phyloP scores from a whole-genome alignment of 164 flowering plant genomes.

The Liquidambar formosana region DNA sequence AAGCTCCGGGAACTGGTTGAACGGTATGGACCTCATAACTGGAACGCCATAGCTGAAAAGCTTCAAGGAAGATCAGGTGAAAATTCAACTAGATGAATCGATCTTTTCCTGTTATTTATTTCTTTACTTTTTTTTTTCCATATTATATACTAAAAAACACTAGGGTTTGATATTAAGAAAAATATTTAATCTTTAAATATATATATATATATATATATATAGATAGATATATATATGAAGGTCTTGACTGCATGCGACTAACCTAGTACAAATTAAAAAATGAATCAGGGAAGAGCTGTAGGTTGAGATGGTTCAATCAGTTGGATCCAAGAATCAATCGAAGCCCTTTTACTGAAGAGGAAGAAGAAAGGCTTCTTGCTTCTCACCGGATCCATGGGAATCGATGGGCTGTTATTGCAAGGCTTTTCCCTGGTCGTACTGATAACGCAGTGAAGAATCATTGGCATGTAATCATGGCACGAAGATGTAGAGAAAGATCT shows the following conservation, averaged over 20 bases:
- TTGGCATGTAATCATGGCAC: slow-evolving; percentile 74
- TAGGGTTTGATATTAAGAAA: slow-evolving; percentile 8
- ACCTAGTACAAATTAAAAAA: background rate
- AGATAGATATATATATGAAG: no score
- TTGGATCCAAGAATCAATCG: slow-evolving; percentile 66
- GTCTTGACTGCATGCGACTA: no score
- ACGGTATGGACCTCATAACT: slow-evolving; percentile 71
- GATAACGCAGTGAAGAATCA: slow-evolving; percentile 82
- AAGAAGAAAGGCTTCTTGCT: slow-evolving; percentile 62
- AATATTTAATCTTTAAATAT: no score
- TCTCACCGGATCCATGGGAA: slow-evolving; percentile 69
- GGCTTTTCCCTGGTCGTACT: slow-evolving; percentile 68
- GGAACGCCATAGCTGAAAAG: slow-evolving; percentile 82
- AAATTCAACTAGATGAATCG: background rate
- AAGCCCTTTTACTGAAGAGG: slow-evolving; percentile 71
- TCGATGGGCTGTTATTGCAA: slow-evolving; percentile 62
- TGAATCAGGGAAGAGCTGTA: slow-evolving; percentile 65
- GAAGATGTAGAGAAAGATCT: slow-evolving; percentile 49
- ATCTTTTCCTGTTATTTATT: no score
- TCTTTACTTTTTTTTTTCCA: no score
- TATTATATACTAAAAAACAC: background rate
- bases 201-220: no score
- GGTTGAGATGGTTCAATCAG: slow-evolving; percentile 82
- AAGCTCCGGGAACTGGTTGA: slow-evolving; percentile 65
- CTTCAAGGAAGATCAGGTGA: slow-evolving; percentile 83